phyloP scores from a whole-genome alignment of 2,329 filamentous ascomycete species.

The Scedosporium aurantiacum region DNA sequence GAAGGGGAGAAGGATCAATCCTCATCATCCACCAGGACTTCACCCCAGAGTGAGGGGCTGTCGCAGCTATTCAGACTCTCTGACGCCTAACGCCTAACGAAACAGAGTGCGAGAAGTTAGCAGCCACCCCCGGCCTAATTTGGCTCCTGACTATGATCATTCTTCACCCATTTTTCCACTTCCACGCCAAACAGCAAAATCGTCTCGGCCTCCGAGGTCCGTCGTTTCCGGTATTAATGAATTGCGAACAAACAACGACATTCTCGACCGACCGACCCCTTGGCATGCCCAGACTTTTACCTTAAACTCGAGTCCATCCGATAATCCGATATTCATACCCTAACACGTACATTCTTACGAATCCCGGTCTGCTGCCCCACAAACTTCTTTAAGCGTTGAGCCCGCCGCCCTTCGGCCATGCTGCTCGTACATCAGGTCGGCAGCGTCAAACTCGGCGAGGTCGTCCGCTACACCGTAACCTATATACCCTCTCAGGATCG shows the following conservation, averaged over 20 bases:
- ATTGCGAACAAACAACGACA: not conserved
- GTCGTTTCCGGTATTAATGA: not conserved
- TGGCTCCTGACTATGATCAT: not conserved
- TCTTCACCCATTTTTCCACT: not conserved
- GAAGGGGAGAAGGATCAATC: not conserved
- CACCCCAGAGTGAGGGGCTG: not conserved
- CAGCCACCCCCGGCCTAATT: not conserved
- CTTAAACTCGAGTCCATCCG: too few relatives aligned
- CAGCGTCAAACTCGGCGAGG: slow-evolving; percentile 86
- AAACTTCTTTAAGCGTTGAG: not conserved
- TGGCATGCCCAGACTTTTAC: too few relatives aligned
- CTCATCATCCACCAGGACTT: not conserved
- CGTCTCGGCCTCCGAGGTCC: not conserved
- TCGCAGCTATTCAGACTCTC: not conserved
- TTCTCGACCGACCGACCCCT: too few relatives aligned
- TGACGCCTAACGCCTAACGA: not conserved
- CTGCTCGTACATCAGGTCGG: slow-evolving; percentile 84
- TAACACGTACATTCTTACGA: not conserved
- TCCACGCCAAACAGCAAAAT: not conserved
- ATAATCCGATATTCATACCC: not conserved
- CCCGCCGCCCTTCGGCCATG: slow-evolving; percentile 40
- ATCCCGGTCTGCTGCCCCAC: not conserved
- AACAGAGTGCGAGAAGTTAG: not conserved
- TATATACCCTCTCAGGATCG: slow-evolving; percentile 85
- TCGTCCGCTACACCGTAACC: slow-evolving; percentile 82